These are phyloP conservation scores for Trypanosoma cruzi DNA, from an alignment of 208 protist species.

Conservation along the genomic window DNA sequence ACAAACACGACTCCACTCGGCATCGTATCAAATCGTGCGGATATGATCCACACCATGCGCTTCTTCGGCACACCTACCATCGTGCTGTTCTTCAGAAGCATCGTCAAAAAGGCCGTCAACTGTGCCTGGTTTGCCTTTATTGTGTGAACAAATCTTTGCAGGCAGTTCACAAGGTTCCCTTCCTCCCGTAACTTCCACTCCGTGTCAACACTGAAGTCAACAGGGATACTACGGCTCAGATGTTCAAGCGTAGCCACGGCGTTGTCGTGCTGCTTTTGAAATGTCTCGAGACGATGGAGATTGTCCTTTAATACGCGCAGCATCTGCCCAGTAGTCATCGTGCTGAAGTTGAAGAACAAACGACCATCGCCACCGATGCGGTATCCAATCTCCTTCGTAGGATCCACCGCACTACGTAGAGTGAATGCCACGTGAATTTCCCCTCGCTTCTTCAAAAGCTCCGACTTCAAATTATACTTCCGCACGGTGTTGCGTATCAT, in stretches of 20 bases:
- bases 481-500: conserved; percentile 60
- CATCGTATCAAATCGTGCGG: conserved; percentile 70
- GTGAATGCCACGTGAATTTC: conserved; percentile 56
- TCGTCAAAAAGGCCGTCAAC: conserved; percentile 52
- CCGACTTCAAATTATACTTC: conserved; percentile 82
- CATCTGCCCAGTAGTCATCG: conserved; percentile 80
- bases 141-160: conserved; percentile 60
- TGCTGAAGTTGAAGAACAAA: conserved; percentile 58
- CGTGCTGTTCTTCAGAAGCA: conserved; percentile 27
- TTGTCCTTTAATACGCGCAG: conserved; percentile 82
- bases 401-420: conserved; percentile 45
- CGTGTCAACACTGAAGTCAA: conserved; percentile 85
- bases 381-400: conserved; percentile 70
- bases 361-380: conserved; percentile 70
- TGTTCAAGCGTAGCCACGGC: conserved; percentile 61
- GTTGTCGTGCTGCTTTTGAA: conserved; percentile 58
- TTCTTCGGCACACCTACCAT: conserved; percentile 40
- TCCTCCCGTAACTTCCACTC: conserved; percentile 81
- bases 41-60: conserved; percentile 85
- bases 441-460: conserved; percentile 67
- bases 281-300: conserved; percentile 55
- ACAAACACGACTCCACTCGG: conserved; percentile 84
- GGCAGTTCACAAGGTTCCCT: conserved; percentile 50
- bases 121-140: conserved; percentile 68
- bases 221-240: conserved; percentile 66